Conservation (phyloP, 2,329 filamentous ascomycete genomes). For the Iodosphaeria phyllophila region DNA sequence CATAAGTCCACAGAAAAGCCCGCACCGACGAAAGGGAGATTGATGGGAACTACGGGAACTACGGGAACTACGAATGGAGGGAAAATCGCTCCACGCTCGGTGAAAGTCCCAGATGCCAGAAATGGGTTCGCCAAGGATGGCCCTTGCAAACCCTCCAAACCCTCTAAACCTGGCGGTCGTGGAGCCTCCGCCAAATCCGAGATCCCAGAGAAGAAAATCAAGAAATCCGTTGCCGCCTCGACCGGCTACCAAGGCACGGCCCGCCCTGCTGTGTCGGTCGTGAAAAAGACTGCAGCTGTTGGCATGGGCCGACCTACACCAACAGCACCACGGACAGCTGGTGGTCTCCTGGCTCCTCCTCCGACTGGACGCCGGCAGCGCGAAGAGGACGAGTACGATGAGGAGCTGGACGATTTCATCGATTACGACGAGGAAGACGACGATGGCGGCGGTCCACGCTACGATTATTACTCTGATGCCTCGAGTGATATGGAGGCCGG, state of each 20-base stretch:
- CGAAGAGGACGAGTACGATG: constrained; percentile 44
- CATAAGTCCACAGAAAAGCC: constrained; percentile 53
- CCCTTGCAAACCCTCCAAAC: constrained; percentile 10
- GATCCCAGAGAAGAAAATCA: constrained; percentile 35
- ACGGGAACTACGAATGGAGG: constrained; percentile 10
- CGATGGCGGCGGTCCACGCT: constrained; percentile 17
- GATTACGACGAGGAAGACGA: constrained; percentile 37
- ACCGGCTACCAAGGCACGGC: constrained; percentile 49
- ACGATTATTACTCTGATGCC: constrained; percentile 41
- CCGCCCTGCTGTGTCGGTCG: constrained; percentile 32
- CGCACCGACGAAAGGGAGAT: constrained; percentile 29
- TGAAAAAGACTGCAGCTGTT: constrained; percentile 10
- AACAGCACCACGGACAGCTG: constrained; percentile 8
- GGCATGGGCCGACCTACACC: constrained; percentile 5
- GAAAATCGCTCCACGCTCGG: constrained; percentile 4
- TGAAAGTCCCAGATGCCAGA: too few relatives aligned
- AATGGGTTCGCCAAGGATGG: too few relatives aligned
- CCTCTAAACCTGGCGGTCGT: constrained; percentile 12
- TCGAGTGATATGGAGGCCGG: constrained; percentile 69
- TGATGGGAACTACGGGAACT: constrained; percentile 18
- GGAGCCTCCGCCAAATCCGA: constrained; percentile 4
- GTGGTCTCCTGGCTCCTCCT: constrained; percentile 18
- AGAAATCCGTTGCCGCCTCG: constrained; percentile 41
- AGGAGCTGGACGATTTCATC: constrained; percentile 40
- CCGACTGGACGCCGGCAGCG: constrained; percentile 15